Evolutionary conservation across 163 green algal genomes (phyloP).

Genomic region (Scenedesmus sp.): DNA sequence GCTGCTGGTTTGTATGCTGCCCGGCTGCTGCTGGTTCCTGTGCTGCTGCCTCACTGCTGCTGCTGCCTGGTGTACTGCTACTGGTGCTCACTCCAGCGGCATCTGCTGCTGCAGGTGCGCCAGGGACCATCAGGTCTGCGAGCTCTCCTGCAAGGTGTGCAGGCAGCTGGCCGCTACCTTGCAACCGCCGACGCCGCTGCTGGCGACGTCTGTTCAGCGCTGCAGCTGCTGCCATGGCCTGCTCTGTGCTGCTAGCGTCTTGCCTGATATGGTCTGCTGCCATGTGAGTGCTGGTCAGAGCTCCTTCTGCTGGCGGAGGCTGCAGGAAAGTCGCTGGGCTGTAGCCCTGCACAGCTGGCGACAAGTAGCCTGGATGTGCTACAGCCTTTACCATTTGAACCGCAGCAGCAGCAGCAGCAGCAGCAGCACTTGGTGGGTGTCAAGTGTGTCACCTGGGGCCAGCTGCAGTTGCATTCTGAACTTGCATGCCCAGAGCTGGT

Average conservation of each 20-base stretch:
- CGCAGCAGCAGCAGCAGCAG: not conserved
- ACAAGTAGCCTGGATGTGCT: not conserved
- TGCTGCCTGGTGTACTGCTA: not conserved
- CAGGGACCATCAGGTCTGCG: not conserved
- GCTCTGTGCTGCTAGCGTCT: not conserved
- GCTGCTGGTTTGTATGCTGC: not conserved
- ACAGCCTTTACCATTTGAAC: not conserved
- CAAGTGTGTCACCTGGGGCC: not conserved
- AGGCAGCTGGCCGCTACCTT: not conserved
- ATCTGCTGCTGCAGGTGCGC: not conserved
- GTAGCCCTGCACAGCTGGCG: not conserved
- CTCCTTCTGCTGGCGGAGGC: not conserved
- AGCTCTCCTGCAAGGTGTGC: not conserved
- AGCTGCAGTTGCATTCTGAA: not conserved
- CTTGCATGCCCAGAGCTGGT: no score
- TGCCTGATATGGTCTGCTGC: not conserved
- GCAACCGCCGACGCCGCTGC: not conserved
- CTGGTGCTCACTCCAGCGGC: not conserved
- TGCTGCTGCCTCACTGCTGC: not conserved
- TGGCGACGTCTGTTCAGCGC: not conserved
- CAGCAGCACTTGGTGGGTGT: not conserved
- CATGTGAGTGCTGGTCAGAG: not conserved
- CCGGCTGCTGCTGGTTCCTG: not conserved
- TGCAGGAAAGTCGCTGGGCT: not conserved
- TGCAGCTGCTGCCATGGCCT: not conserved